Base-by-base conservation (phyloP, 2,329 filamentous ascomycete species). In the Fusarium clavum region DNA sequence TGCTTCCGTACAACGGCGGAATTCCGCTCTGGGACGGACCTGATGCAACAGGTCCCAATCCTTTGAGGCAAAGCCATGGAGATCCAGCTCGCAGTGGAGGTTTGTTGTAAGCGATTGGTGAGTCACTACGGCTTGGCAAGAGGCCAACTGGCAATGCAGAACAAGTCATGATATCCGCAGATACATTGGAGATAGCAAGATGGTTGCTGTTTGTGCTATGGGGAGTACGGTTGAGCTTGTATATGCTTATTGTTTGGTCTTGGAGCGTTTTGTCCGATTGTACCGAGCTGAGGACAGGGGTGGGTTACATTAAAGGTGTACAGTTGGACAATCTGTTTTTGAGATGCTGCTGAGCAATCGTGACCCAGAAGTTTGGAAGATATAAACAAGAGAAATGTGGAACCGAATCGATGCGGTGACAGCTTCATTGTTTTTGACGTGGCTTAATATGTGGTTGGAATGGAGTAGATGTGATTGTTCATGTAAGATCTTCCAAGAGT, bases 241-340 rank as follows among this genome's bases (percentile, higher is more conserved):
- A 11, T 54, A 68, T 38, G 30, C 27, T 59, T 68, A 45, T 51
- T 49, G 8, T 24, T 22, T 48, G 30, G 40, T 29, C 48, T 38
- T 29, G 20, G n/a, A 25, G 24, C 24, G 16, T 61, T 13, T 25
- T 12, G 51, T 53, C 47, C 44, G 67, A 70, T 57, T 38, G 30
- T 57, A 38, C 66, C 61, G 61, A 69, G 61, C 47, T 67, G 63
- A 58, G 24, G 45, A 41, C 61, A 60, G 48, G 46, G n/a, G 43
- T 40, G 43, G 18, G 18, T 44, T 64, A 44, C 59, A 44, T 57
- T 57, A 40, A 64, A 64, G 20, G 4, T 34, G 34, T 51, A 38
- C 32, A 55, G 24, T 32, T 25, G 20, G 7, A 14, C 34, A 20
- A 34, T 13, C 20, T 18, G 7, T 11, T 18, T 34, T 18, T 11